These are phyloP conservation scores for Epichloe aotearoae DNA, from an alignment of 2,329 filamentous ascomycete genomes.

Conservation along the genomic window DNA sequence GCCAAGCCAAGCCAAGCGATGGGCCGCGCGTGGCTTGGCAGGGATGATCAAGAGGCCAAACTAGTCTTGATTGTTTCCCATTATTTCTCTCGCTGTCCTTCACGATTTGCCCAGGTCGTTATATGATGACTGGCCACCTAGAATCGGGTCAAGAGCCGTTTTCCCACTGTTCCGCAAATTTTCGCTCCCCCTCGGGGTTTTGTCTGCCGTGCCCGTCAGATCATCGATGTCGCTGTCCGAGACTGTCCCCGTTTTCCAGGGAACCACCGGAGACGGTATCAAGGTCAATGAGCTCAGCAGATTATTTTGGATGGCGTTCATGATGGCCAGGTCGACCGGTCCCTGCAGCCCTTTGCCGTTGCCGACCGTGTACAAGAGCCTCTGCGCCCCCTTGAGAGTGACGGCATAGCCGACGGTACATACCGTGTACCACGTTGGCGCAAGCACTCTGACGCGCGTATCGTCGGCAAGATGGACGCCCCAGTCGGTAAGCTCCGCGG, in stretches of 20 bases:
- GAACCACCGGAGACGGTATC: not conserved
- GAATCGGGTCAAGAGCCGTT: not conserved
- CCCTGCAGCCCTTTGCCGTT: not conserved
- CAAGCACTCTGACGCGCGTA: not conserved
- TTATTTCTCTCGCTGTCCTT: too few relatives aligned
- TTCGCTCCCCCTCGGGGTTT: not conserved
- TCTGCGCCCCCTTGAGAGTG: not conserved
- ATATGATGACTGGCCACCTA: not conserved
- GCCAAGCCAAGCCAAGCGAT: too few relatives aligned
- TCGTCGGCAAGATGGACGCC: not conserved
- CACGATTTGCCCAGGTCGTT: too few relatives aligned
- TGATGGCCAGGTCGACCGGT: constrained; percentile 2
- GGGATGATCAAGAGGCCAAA: too few relatives aligned
- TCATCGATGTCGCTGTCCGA: constrained; percentile 1
- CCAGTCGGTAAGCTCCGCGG: not conserved
- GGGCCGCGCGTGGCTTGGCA: too few relatives aligned
- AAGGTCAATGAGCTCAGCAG: not conserved
- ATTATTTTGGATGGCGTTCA: not conserved
- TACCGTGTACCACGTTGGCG: constrained; percentile 1
- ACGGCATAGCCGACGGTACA: constrained; percentile 2
- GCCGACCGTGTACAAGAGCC: constrained; percentile 1
- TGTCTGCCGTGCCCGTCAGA: not conserved
- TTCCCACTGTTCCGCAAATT: not conserved
- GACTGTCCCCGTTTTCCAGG: not conserved
- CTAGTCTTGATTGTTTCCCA: too few relatives aligned